A percentile compares a stretch with the other conserved stretches of the same genome.
These are phyloP conservation scores for Dactylis glomerata DNA, from an alignment of 176 grass and related monocot genomes.

Conservation along the genomic window DNA sequence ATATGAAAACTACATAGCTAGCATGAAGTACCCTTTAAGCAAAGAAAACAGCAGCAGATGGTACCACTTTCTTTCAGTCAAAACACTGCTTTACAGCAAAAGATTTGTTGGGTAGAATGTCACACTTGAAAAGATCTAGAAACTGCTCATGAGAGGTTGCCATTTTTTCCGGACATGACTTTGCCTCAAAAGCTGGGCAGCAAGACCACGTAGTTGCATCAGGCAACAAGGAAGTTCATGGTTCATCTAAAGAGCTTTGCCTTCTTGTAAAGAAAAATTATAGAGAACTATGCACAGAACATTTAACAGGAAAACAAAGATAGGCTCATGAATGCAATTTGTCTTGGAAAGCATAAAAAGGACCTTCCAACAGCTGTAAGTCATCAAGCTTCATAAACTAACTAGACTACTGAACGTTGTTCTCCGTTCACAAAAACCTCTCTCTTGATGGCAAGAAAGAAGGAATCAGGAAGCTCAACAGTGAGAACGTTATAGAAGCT, in stretches of 20 bases:
- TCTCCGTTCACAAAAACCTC: no score
- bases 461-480: slow-evolving; percentile 10
- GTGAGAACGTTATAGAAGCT: not conserved
- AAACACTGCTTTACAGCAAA: not conserved
- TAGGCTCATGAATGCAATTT: not conserved
- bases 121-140: not conserved
- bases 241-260: not conserved
- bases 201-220: not conserved
- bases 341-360: not conserved
- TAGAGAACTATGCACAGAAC: not conserved
- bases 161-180: slow-evolving; percentile 22
- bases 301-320: not conserved
- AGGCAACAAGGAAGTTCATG: not conserved
- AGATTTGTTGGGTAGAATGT: slow-evolving; percentile 1
- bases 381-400: not conserved
- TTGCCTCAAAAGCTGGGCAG: slow-evolving; percentile 24
- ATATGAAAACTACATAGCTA: not conserved
- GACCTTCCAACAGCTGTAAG: not conserved
- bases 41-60: not conserved
- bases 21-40: not conserved
- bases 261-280: not conserved
- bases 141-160: not conserved
- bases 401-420: not conserved
- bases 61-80: not conserved
- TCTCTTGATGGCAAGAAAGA: no score